Conservation (phyloP, 768 basidiomycete species). For the Mycena floridula region DNA sequence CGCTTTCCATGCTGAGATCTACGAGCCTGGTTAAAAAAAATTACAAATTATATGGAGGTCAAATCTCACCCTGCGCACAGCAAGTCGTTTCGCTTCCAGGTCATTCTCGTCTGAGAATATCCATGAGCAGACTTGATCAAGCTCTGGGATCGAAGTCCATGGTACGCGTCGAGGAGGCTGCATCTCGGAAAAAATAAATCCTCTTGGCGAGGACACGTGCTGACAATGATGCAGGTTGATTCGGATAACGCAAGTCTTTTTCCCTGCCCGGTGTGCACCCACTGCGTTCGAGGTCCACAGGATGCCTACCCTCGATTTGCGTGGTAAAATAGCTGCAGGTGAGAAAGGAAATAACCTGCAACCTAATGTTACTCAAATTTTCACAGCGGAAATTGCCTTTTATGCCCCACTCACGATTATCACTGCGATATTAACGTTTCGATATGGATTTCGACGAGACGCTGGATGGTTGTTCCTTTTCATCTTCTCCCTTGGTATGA, state of each 20-base stretch:
- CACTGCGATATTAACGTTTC: conserved; percentile 37
- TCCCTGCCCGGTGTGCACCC: too few relatives aligned
- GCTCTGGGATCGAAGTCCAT: conserved; percentile 63
- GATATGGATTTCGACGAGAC: conserved; percentile 52
- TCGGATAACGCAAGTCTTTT: too few relatives aligned
- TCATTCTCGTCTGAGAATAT: conserved; percentile 66
- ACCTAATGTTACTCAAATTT: too few relatives aligned
- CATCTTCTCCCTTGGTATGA: conserved; percentile 51
- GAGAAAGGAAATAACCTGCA: too few relatives aligned
- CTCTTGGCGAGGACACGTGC: too few relatives aligned
- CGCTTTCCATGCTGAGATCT: conserved; percentile 81
- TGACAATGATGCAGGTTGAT: too few relatives aligned
- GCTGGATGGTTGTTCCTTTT: conserved; percentile 67
- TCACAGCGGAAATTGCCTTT: conserved; percentile 52
- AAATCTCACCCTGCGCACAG: conserved; percentile 57
- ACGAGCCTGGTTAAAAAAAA: conserved; percentile 6
- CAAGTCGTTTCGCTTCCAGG: conserved; percentile 44
- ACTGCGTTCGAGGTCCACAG: too few relatives aligned
- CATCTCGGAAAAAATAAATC: too few relatives aligned
- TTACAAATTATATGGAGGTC: not conserved
- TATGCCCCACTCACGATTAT: conserved; percentile 51
- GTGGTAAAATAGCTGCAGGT: too few relatives aligned
- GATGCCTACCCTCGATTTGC: conserved; percentile 26
- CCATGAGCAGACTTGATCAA: conserved; percentile 72
- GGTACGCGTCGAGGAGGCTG: conserved; percentile 75